Evolutionary conservation across 169 alveolate genomes (phyloP), one percentile per base, ranked within the genome.

Genomic region (Plasmodium vivax): DNA sequence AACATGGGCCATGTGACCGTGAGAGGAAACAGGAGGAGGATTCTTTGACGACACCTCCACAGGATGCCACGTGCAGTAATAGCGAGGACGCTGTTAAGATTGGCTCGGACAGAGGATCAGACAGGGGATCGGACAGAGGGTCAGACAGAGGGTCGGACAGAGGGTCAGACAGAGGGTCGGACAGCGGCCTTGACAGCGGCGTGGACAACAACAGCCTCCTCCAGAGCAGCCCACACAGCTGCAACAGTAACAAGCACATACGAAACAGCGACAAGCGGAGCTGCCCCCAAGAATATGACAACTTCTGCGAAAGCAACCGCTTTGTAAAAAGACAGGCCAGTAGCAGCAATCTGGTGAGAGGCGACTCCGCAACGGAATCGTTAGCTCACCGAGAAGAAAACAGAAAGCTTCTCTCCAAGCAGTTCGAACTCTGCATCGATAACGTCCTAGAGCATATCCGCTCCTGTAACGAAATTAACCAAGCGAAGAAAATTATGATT

Each of bases 401-500:
- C n/a, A 10, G 5, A 38, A 74, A 47, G 38, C 3, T 51, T 34
- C 3, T 88, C 36, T 80, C 84, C 2, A 88, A 79, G 51, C 68
- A 88, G 36, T 74, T 81, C 9, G 94, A 88, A 58, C 54, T 62
- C 6, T 71, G 81, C 73, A 62, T 88, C 12, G 94, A 88, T 41
- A 88, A 56, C 58, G 51, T 88, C 19, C 72, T 88, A 51, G 87
- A 80, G 72, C 81, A 30, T 19, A 88, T 88, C 43, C 56, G 36
- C 51, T 56, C 94, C 10, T 88, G 94, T 80, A 80, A 8, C 36
- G 94, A 88, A 88, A 80, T 88, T 34, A 80, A 62, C 10, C 84
- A 88, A 79, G 94, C 94, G 0, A 88, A 88, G 36, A 88, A 58
- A 80, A 88, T 77, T 41, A 88, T 88, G 94, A 41, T 88, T 41